These are phyloP conservation scores for Fonsecaea nubica DNA, from an alignment of 2,329 filamentous ascomycete species.

Conservation along the genomic window DNA sequence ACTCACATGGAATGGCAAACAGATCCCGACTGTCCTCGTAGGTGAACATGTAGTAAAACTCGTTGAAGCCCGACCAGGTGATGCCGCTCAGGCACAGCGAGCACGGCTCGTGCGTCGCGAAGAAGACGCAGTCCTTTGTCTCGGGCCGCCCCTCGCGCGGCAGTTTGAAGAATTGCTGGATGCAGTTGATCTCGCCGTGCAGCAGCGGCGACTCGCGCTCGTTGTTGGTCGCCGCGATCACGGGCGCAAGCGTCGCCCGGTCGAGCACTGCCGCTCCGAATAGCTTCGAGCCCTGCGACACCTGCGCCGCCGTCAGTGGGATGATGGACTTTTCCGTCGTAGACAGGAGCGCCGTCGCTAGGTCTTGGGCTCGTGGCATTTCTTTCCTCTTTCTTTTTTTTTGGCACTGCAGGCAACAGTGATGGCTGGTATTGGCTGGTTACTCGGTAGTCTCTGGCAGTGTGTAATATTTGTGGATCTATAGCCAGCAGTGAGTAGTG, in stretches of 20 bases:
- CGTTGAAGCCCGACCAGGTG: constrained; percentile 63
- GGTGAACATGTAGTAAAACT: constrained; percentile 65
- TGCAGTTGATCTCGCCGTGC: constrained; percentile 67
- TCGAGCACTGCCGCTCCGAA: constrained; percentile 64
- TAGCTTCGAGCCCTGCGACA: constrained; percentile 61
- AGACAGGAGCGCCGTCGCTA: constrained; percentile 29
- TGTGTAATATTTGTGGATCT: not conserved
- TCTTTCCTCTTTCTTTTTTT: not conserved
- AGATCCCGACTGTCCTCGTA: constrained; percentile 65
- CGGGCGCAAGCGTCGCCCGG: constrained; percentile 49
- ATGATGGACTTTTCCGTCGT: constrained; percentile 55
- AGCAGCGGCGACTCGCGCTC: constrained; percentile 62
- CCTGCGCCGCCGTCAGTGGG: constrained; percentile 58
- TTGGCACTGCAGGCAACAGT: too few species aligned
- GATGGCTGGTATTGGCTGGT: too few species aligned
- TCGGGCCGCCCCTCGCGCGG: constrained; percentile 49
- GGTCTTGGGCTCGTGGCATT: constrained; percentile 10
- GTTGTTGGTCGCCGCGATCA: constrained; percentile 63
- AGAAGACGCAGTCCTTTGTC: constrained; percentile 61
- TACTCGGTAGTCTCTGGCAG: not conserved
- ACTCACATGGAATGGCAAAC: constrained; percentile 60
- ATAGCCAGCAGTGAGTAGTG: too few species aligned
- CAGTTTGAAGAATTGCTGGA: constrained; percentile 62
- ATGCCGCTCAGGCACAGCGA: constrained; percentile 65
- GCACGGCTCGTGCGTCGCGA: constrained; percentile 66